Evolutionary conservation across 495 filamentous ascomycete species (phyloP), one percentile per base, ranked within the genome.

Genomic region (Tuber calosporum): DNA sequence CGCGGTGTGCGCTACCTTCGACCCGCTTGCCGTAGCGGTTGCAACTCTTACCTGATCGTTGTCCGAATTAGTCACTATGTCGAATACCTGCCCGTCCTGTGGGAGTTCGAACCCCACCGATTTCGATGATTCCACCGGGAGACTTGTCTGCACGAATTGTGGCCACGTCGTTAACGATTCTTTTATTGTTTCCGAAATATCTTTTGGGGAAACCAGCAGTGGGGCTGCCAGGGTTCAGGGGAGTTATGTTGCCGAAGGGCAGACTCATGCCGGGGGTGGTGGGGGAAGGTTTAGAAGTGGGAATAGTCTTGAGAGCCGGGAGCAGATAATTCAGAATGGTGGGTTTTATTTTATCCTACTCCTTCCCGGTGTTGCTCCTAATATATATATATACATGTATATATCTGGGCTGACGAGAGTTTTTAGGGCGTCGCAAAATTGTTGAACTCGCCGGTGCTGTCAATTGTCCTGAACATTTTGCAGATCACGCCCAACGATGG

Each of bases 171-270:
- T 93, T 75, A 88, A 90, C 74, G 89, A 94, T 77, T 88, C 88
- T 74, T 92, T 96, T 76, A 96, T 98, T 72, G 93, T 97, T 70
- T 87, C 92, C 34, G 95, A 99, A 80, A 87, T 98, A 69, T 89
- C 88, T 7, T 99, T 97, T 79, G 93, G 93, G 69, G 93, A 97
- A 83, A 89, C 86, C 53, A 86, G 90, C 0, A 87, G 87, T 37
- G 95, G 95, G 77, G 94, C 92, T 69, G 93, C 94, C 41, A 87
- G 94, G n/a, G 91, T 97, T 15, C 93, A 97, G 81, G 95, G 95
- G 77, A 91, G 88, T 69, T 94, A 89, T 84, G 87, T 99, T 69
- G 91, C 89, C 53, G 92, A 92, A 74, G 90, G 91, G 82, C 91
- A 96, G 80, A 87, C 87, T 41, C 86, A 89, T 83, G 89, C 88